Conservation (phyloP, 2,329 filamentous ascomycete genomes). For the Colletotrichum eleusines region DNA sequence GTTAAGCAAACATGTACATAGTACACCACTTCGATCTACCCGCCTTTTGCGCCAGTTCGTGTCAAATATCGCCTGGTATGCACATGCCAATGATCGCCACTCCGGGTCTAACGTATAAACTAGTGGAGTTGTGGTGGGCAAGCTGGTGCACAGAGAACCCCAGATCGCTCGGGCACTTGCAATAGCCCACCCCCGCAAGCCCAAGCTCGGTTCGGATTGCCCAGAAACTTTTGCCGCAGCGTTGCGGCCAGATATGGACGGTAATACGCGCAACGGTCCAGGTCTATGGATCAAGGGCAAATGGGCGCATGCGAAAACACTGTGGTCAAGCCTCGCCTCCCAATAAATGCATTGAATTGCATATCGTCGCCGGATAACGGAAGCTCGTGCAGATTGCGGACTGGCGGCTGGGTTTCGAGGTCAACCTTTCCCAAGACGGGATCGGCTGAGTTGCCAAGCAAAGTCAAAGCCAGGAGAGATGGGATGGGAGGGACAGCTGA, state of each 20-base stretch:
- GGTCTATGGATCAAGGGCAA: neutral
- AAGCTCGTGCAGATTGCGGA: neutral
- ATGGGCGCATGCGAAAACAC: neutral
- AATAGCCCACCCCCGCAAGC: conserved; percentile 34
- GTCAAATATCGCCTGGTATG: neutral
- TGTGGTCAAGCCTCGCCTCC: neutral
- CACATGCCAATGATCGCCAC: conserved; percentile 30
- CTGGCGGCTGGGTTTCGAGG: neutral
- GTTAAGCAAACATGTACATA: too few relatives aligned
- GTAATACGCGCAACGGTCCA: neutral
- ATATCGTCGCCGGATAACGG: neutral
- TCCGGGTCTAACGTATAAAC: conserved; percentile 29
- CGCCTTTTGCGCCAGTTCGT: conserved; percentile 7
- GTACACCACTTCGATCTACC: neutral
- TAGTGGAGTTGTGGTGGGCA: conserved; percentile 22
- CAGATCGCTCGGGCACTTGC: conserved; percentile 36
- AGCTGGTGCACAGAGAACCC: conserved; percentile 14
- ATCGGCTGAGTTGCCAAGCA: conserved; percentile 34
- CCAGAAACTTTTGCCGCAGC: conserved; percentile 27
- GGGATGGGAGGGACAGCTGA: neutral
- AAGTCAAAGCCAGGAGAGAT: neutral
- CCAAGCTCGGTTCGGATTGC: conserved; percentile 33
- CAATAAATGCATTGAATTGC: neutral
- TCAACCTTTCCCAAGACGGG: conserved; percentile 17
- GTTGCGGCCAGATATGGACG: conserved; percentile 17